Evolutionary conservation across 805 yeast genomes (phyloP), one percentile per base, ranked within the genome.

Genomic region (Kuraishia piskuri): DNA sequence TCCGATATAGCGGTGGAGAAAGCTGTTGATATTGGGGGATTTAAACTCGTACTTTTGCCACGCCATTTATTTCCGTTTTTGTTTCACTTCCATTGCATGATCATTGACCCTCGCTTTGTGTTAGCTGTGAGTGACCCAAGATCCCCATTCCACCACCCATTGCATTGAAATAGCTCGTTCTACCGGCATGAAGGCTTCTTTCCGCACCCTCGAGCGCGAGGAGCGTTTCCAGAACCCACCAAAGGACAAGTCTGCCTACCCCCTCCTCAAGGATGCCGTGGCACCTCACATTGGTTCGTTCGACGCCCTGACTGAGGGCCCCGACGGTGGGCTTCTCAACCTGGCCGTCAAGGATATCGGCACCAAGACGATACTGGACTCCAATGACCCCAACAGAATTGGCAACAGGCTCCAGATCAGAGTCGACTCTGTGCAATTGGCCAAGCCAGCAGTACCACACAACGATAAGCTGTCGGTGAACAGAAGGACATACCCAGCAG

Each of bases 271-370:
- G 55, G 96, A 90, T 57, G 98, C 99, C 17, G 94, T 94, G 46
- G 82, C 83, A 54, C 99, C 99, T 4, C 99, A 94, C 68, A 80
- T 94, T 53, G 97, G 96, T 8, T 92, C 98, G 1, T 94, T 94
- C 77, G 87, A 94, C 75, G 97, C 97, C 4, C 75, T 94, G 54
- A 88, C 96, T 22, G 96, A 88, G 55, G 96, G 96, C 48, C 82
- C 88, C 22, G 83, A 76, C 48, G 96, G 92, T 49, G 97, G 97
- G 5, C 69, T 94, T 23, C 75, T 94, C 56, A 90, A 91, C 67
- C 72, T 86, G 51, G 97, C 88, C 1, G 95, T 86, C 49, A 77
- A 85, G 62, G 98, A 94, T 64, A 90, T 94, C 56, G 99, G 98
- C 9, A 71, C 80, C 55, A 88, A 85, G 63, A 83, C 90, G 19